Conservation (phyloP, 805 yeast species). For the Starmerella davenportii region DNA sequence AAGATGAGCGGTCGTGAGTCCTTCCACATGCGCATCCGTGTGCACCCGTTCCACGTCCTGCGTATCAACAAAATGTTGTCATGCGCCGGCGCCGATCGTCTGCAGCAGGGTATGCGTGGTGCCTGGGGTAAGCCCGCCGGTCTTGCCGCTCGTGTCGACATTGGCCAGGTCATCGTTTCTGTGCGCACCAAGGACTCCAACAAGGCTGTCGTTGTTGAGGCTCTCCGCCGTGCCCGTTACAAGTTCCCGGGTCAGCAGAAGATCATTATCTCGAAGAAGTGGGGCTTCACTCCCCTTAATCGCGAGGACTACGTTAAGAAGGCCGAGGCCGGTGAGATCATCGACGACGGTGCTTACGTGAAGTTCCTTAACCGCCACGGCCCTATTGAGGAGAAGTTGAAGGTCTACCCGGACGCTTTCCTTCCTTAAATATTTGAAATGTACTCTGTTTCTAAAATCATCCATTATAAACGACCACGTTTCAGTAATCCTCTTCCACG, state of each 20-base stretch:
- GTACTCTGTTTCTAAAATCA: not conserved
- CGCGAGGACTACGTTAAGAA: constrained; percentile 88
- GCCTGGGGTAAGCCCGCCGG: constrained; percentile 99
- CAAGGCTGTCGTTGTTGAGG: constrained; percentile 96
- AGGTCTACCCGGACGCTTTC: constrained; percentile 65
- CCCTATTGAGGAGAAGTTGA: constrained; percentile 77
- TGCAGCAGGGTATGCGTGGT: constrained; percentile 99
- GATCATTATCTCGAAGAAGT: constrained; percentile 97
- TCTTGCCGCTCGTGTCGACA: constrained; percentile 96
- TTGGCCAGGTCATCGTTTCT: constrained; percentile 96
- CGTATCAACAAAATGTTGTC: constrained; percentile 99
- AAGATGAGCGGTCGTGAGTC: constrained; percentile 95
- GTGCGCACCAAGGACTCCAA: constrained; percentile 95
- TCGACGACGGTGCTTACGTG: constrained; percentile 99
- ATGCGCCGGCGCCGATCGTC: constrained; percentile 99
- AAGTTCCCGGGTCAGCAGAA: constrained; percentile 99
- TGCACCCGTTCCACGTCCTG: constrained; percentile 99
- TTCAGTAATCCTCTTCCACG: too few species aligned
- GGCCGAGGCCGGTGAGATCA: constrained; percentile 95
- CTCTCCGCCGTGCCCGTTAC: constrained; percentile 99
- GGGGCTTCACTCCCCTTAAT: constrained; percentile 99
- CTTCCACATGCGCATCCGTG: constrained; percentile 99
- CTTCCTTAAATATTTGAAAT: constrained; percentile 22
- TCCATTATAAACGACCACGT: too few species aligned
- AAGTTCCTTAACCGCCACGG: constrained; percentile 97